Evolutionary conservation across 148 eudicot genomes (phyloP).

Genomic region (Mesembryanthemum crystallinum): DNA sequence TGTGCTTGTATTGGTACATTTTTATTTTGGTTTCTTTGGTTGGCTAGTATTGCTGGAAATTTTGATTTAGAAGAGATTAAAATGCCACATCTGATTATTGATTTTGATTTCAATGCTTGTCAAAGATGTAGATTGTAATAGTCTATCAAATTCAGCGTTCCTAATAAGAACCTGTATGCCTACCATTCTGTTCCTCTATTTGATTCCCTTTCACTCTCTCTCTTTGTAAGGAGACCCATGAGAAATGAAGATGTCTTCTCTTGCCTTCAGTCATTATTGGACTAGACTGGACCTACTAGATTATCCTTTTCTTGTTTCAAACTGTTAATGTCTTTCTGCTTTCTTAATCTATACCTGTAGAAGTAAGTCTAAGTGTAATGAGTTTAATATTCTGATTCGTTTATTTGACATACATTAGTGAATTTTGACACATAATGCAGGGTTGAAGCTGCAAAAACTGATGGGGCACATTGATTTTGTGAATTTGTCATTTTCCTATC

Average conservation of each 20-base stretch:
- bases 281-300: not conserved
- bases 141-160: no score
- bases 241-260: not conserved
- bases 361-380: not conserved
- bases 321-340: not conserved
- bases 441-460: constrained; percentile 58
- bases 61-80: no score
- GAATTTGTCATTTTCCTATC: constrained; percentile 72
- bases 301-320: not conserved
- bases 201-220: no score
- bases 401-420: not conserved
- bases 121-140: no score
- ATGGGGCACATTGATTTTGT: constrained; percentile 69
- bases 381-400: not conserved
- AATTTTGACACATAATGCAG: constrained; percentile 42
- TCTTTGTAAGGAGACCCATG: not conserved
- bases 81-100: not conserved
- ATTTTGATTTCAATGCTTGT: not conserved
- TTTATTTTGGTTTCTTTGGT: not conserved
- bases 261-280: not conserved
- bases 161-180: not conserved
- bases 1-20: not conserved
- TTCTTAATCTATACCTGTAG: not conserved
- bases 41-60: no score
- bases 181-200: not conserved